phyloP scores from a whole-genome alignment of 305 asterid species.

The Fraxinus dipetala region DNA sequence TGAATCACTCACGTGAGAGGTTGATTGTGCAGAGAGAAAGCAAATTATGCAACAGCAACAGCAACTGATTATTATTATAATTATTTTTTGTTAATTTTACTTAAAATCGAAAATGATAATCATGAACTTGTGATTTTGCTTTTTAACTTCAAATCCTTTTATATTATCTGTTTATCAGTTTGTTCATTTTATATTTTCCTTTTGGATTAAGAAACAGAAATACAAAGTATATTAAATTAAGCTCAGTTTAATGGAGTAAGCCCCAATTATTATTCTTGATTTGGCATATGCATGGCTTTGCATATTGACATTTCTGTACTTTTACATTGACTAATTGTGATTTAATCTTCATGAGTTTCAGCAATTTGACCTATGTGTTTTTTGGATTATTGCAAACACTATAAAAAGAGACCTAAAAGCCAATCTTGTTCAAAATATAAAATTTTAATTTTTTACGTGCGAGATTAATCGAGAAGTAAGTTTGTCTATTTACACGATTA shows the following conservation, averaged over 20 bases:
- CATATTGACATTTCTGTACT: background rate
- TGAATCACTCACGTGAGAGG: conserved; percentile 60
- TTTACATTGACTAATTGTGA: background rate
- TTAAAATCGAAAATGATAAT: background rate
- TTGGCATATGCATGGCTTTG: background rate
- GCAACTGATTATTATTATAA: conserved; percentile 3
- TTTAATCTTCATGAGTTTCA: background rate
- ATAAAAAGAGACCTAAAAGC: background rate
- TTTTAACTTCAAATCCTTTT: background rate
- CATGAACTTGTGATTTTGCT: background rate
- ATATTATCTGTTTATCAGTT: background rate
- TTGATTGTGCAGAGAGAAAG: conserved; percentile 65
- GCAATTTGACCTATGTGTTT: background rate
- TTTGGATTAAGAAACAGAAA: background rate
- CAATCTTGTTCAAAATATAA: background rate
- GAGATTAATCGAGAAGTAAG: background rate
- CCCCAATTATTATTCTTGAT: background rate
- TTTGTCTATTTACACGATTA: background rate
- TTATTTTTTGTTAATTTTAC: background rate
- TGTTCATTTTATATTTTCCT: background rate
- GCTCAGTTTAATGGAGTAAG: background rate
- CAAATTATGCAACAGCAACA: conserved; percentile 56
- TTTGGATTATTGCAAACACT: background rate
- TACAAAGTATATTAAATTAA: background rate
- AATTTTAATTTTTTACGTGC: background rate